These are phyloP conservation scores for Nemophila menziesii DNA, from an alignment of 257 asterid genomes.

Conservation along the genomic window DNA sequence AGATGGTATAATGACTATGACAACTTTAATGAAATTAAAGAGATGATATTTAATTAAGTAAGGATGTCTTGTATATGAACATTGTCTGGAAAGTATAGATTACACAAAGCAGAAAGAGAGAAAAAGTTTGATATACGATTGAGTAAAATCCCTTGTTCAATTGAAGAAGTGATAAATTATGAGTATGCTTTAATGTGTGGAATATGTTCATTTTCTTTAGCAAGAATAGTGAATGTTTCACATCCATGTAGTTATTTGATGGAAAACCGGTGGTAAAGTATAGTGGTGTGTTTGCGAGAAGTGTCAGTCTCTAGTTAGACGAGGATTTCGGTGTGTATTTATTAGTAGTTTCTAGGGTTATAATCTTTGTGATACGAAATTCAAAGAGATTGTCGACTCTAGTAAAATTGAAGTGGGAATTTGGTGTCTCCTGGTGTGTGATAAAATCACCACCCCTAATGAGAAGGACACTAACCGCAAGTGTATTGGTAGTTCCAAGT, in stretches of 20 bases:
- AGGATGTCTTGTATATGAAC: constrained; percentile 55
- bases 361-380: too few species aligned
- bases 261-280: too few species aligned
- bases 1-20: constrained; percentile 63
- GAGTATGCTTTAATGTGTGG: constrained; percentile 47
- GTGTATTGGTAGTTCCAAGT: too few species aligned
- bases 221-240: constrained; percentile 54
- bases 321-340: too few species aligned
- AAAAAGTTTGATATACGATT: constrained; percentile 50
- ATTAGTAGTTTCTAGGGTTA: too few species aligned
- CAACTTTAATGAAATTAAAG: constrained; percentile 57
- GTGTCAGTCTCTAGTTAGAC: too few species aligned
- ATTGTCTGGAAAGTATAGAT: constrained; percentile 43
- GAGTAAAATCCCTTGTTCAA: constrained; percentile 48
- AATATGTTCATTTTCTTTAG: constrained; percentile 52
- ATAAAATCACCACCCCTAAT: too few species aligned
- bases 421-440: too few species aligned
- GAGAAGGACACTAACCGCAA: too few species aligned
- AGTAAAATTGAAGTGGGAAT: too few species aligned
- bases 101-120: constrained; percentile 59
- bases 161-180: constrained; percentile 25
- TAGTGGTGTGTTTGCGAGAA: too few species aligned
- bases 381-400: too few species aligned
- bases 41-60: constrained; percentile 45
- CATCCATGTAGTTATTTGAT: constrained; percentile 75